Percentiles rank a stretch among this genome's conserved stretches.
These are phyloP conservation scores for Neonectria faginata DNA, from an alignment of 2,329 filamentous ascomycete species.

Conservation along the genomic window DNA sequence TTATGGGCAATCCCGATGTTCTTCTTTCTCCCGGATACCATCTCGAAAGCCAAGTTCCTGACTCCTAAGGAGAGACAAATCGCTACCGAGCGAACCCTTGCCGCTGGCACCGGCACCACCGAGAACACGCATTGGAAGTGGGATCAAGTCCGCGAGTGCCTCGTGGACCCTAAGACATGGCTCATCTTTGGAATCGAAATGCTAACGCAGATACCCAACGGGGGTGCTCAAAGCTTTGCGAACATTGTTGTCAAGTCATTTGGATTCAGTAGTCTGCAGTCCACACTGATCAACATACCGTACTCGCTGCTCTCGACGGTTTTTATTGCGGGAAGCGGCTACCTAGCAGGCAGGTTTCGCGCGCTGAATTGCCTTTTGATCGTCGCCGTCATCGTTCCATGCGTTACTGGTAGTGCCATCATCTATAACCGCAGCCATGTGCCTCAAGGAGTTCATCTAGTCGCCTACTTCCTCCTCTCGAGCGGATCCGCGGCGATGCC, in stretches of 20 bases:
- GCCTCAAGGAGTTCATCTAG: slow-evolving; percentile 59
- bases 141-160: slow-evolving; percentile 64
- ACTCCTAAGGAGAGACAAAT: slow-evolving; percentile 62
- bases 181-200: slow-evolving; percentile 66
- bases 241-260: slow-evolving; percentile 69
- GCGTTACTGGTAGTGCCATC: slow-evolving; percentile 63
- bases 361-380: slow-evolving; percentile 65
- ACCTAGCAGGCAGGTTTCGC: slow-evolving; percentile 63
- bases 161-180: slow-evolving; percentile 71
- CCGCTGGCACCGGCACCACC: slow-evolving; percentile 64
- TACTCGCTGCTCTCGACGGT: slow-evolving; percentile 64
- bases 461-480: slow-evolving; percentile 69
- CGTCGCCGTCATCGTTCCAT: slow-evolving; percentile 61
- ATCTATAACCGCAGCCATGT: slow-evolving; percentile 61
- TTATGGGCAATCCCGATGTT: slow-evolving; percentile 63
- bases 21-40: slow-evolving; percentile 63
- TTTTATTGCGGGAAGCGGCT: slow-evolving; percentile 62
- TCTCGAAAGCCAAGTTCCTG: slow-evolving; percentile 69
- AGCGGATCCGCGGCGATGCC: slow-evolving; percentile 66
- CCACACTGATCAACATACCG: slow-evolving; percentile 69
- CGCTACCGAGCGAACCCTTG: slow-evolving; percentile 59
- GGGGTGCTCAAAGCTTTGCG: slow-evolving; percentile 69
- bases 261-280: slow-evolving; percentile 65
- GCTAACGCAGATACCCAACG: slow-evolving; percentile 70
- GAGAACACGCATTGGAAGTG: slow-evolving; percentile 61